Percentiles rank a stretch among this genome's conserved stretches.
These are phyloP conservation scores for Plantago major DNA, from an alignment of 257 asterid species.

Conservation along the genomic window DNA sequence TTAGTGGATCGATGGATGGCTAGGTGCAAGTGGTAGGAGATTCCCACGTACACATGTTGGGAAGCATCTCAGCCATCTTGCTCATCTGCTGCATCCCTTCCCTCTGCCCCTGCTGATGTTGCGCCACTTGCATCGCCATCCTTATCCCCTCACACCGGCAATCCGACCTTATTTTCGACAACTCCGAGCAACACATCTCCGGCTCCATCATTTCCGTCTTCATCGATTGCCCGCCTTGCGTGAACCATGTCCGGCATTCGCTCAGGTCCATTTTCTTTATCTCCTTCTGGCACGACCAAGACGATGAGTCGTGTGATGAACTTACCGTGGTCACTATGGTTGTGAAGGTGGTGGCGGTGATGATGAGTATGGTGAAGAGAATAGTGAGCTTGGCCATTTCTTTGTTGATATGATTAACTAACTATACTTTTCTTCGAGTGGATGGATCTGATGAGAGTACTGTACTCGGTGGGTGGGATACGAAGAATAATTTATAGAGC, in stretches of 20 bases:
- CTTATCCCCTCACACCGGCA: slow-evolving; percentile 3
- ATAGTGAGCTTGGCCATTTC: slow-evolving; percentile 16
- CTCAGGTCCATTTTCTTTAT: neutral
- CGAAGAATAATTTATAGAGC: too few species aligned
- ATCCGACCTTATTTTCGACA: neutral
- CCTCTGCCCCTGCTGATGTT: slow-evolving; percentile 1
- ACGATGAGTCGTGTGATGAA: neutral
- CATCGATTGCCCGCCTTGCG: neutral
- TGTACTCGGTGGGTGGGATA: too few species aligned
- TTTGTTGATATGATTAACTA: too few species aligned
- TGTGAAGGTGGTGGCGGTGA: slow-evolving; percentile 9
- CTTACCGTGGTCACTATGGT: slow-evolving; percentile 13
- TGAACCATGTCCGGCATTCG: neutral
- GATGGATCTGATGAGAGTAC: too few species aligned
- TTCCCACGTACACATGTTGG: neutral
- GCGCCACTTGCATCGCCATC: neutral
- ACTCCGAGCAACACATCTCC: neutral
- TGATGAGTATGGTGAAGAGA: slow-evolving; percentile 11
- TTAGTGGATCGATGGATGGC: too few species aligned
- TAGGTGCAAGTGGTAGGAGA: neutral
- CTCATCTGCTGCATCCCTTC: neutral
- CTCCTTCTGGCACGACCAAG: slow-evolving; percentile 3
- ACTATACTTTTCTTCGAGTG: too few species aligned
- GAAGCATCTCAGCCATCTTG: slow-evolving; percentile 1
- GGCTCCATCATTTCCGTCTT: neutral